A percentile compares a stretch with the other conserved stretches of the same genome.
Evolutionary conservation across 2,329 filamentous ascomycete species (phyloP).

Genomic region (Westerdykella ornata): DNA sequence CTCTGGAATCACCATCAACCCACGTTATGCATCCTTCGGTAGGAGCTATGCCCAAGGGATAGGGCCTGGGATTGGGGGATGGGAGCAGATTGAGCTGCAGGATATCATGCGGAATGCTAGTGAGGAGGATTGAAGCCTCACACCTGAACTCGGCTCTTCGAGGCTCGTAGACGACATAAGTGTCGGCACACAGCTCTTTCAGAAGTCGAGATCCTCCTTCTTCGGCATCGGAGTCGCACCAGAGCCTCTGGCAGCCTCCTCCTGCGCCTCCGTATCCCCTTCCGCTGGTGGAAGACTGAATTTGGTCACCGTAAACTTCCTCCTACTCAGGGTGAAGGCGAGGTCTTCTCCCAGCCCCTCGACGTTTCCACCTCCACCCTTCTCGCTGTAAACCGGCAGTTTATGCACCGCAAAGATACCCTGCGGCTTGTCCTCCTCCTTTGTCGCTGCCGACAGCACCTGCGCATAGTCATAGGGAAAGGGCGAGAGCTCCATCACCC

Average conservation of each 20-base stretch:
- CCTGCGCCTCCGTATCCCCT: slow-evolving; percentile 60
- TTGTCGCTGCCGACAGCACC: slow-evolving; percentile 47
- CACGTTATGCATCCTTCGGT: slow-evolving; percentile 46
- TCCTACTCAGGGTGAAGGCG: slow-evolving; percentile 80
- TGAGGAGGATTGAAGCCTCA: slow-evolving; percentile 22
- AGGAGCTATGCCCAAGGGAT: slow-evolving; percentile 52
- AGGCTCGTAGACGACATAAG: not conserved
- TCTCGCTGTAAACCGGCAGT: slow-evolving; percentile 79
- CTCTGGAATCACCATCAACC: slow-evolving; percentile 39
- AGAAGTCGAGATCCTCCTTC: slow-evolving; percentile 62
- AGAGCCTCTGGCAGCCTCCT: slow-evolving; percentile 35
- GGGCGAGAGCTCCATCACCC: slow-evolving; percentile 74
- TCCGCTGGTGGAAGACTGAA: slow-evolving; percentile 85
- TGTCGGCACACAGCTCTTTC: not conserved
- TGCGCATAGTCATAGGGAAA: slow-evolving; percentile 56
- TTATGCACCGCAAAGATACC: slow-evolving; percentile 79
- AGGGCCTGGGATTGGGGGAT: slow-evolving; percentile 48
- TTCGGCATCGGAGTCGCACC: slow-evolving; percentile 48
- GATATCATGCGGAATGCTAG: slow-evolving; percentile 48
- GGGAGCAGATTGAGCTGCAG: slow-evolving; percentile 58
- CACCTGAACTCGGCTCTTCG: not conserved
- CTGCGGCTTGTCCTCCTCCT: slow-evolving; percentile 69
- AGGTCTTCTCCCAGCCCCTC: slow-evolving; percentile 69
- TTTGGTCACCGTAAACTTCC: slow-evolving; percentile 76
- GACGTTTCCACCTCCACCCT: slow-evolving; percentile 67